Evolutionary conservation across 441 rosid species (phyloP).

Genomic region (Croton setiger): DNA sequence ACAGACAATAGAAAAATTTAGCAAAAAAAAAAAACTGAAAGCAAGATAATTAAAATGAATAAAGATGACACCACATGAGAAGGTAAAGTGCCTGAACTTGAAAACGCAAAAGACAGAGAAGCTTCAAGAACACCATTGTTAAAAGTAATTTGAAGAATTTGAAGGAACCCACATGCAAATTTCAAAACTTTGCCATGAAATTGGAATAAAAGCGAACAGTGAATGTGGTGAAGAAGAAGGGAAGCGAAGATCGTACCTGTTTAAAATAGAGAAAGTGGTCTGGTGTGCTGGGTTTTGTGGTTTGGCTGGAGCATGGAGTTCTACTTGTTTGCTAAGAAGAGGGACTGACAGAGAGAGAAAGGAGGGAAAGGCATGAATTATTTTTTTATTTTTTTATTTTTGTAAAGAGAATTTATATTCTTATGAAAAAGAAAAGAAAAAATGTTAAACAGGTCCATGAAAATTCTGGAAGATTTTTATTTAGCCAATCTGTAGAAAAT

Average conservation of each 20-base stretch:
- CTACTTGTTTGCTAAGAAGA: no score
- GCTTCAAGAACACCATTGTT: not conserved
- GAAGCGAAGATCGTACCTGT: not conserved
- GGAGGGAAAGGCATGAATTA: no score
- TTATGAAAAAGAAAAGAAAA: no score
- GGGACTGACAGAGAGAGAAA: no score
- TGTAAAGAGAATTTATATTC: no score
- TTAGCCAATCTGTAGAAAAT: no score
- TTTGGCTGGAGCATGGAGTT: no score
- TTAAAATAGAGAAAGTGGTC: not conserved
- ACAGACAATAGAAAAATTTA: not conserved
- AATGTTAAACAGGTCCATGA: no score
- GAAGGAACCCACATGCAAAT: slow-evolving; percentile 4
- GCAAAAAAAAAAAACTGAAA: not conserved
- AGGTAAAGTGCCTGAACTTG: not conserved
- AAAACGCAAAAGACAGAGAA: not conserved
- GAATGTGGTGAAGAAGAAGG: not conserved
- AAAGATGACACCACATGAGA: slow-evolving; percentile 4
- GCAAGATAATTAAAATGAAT: not conserved
- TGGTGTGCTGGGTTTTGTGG: no score
- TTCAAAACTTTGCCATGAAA: not conserved
- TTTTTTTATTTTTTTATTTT: no score
- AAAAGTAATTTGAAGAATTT: slow-evolving; percentile 2
- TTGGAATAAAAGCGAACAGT: not conserved
- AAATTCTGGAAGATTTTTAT: no score